Evolutionary conservation across 768 basidiomycete species (phyloP).

Genomic region (Panus rudis): DNA sequence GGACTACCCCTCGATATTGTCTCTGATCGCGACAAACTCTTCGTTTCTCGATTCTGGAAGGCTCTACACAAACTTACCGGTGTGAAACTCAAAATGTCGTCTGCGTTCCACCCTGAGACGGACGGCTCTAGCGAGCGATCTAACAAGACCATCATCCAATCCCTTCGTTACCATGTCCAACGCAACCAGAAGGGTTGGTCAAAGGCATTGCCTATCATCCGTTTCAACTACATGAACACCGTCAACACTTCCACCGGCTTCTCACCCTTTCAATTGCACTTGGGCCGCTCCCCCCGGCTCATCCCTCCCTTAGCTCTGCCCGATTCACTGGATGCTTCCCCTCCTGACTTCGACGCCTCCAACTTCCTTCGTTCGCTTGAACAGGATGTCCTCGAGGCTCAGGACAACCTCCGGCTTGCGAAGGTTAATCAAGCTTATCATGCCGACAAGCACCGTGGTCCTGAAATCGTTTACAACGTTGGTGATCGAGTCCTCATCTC

Average conservation of each 20-base stretch:
- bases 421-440: slow-evolving; percentile 20
- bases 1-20: slow-evolving; percentile 14
- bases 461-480: slow-evolving; percentile 18
- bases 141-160: slow-evolving; percentile 22
- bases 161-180: slow-evolving; percentile 15
- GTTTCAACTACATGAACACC: slow-evolving; percentile 21
- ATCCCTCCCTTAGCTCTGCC: slow-evolving; percentile 13
- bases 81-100: slow-evolving; percentile 24
- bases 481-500: slow-evolving; percentile 32
- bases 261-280: slow-evolving; percentile 15
- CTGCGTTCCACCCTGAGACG: slow-evolving; percentile 31
- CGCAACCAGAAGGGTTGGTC: slow-evolving; percentile 16
- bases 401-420: slow-evolving; percentile 27
- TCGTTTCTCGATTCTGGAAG: slow-evolving; percentile 29
- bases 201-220: slow-evolving; percentile 11
- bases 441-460: slow-evolving; percentile 20
- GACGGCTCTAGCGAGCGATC: slow-evolving; percentile 27
- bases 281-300: slow-evolving; percentile 12
- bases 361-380: slow-evolving; percentile 9
- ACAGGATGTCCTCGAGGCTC: slow-evolving; percentile 21
- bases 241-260: slow-evolving; percentile 18
- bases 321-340: neutral
- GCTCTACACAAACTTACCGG: slow-evolving; percentile 20
- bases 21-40: slow-evolving; percentile 25
- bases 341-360: neutral